These are phyloP conservation scores for Pythium coloratum DNA, from an alignment of 352 stramenopile genomes.

Conservation along the genomic window DNA sequence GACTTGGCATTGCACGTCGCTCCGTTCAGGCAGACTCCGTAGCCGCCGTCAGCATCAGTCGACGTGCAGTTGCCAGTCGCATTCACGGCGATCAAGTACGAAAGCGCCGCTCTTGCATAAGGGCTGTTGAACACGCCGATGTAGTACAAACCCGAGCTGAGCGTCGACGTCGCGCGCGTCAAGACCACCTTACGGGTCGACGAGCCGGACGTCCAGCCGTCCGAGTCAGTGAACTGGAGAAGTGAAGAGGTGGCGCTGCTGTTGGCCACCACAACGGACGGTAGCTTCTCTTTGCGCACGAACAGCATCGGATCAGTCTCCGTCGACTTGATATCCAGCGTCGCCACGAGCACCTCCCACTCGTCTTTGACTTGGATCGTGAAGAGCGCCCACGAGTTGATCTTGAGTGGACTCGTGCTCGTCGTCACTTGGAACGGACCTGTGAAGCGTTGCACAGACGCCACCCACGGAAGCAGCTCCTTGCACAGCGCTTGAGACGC, in stretches of 20 bases:
- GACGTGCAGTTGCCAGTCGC: conserved; percentile 41
- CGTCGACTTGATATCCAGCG: conserved; percentile 32
- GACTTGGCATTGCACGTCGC: conserved; percentile 50
- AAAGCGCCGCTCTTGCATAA: conserved; percentile 54
- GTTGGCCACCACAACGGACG: conserved; percentile 25
- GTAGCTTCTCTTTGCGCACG: conserved; percentile 63
- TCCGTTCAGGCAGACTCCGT: conserved; percentile 46
- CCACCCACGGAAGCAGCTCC: conserved; percentile 54
- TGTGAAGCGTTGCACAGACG: conserved; percentile 57
- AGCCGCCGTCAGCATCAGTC: conserved; percentile 7
- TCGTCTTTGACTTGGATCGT: conserved; percentile 54
- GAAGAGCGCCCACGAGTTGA: conserved; percentile 62
- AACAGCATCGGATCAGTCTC: conserved; percentile 78
- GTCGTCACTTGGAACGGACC: conserved; percentile 44
- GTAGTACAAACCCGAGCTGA: conserved; percentile 76
- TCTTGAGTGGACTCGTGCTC: conserved; percentile 44
- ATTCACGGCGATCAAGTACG: conserved; percentile 58
- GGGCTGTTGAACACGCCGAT: conserved; percentile 69
- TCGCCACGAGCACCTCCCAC: conserved; percentile 61
- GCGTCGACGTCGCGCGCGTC: conserved; percentile 52
- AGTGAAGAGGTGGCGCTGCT: conserved; percentile 20
- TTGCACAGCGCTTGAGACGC: conserved; percentile 57
- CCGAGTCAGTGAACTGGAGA: conserved; percentile 53
- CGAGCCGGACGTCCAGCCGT: conserved; percentile 45
- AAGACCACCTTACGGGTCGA: conserved; percentile 55